Base-by-base conservation (phyloP, 495 filamentous ascomycete genomes). In the Cenococcum geophilum region DNA sequence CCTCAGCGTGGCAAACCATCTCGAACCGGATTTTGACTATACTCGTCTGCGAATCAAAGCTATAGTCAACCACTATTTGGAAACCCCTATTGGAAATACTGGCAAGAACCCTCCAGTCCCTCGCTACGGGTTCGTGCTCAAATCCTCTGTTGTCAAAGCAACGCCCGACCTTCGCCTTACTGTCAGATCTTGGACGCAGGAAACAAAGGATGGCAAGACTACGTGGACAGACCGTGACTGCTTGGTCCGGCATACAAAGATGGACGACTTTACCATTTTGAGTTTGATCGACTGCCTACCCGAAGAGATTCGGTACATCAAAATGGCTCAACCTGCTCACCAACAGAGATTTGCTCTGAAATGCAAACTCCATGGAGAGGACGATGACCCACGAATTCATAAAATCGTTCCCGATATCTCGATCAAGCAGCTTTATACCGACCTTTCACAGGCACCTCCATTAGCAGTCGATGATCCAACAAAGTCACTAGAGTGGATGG, bases 1-100 rank as follows among this genome's bases (percentile, higher is more conserved):
- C 6, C 67, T 83, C 0, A 70, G 63, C 10, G 50, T 78, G 0
- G 78, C 64, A 0, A 80, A 81, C 60, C 75, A 80, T 60, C 32
- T 71, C 0, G 63, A 68, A 16, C 1, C 9, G 4, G 53, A 64
- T n/a, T 60, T 61, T 55, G 66, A 66, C 27, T 4, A 4, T 3
- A 27, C 62, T 3, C 4, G 48, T 1, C 11, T 2, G 21, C 32
- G 4, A 9, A 66, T 66, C 20, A 66, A 66, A 27, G 22, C 45
- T 0, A 1, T 36, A 1, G 8, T 5, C 35, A 66, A 66, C 23
- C 3, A 0, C 2, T 66, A 58, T 47, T 22, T 66, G 4, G 1
- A 4, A 16, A 51, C 35, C 25, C 1, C 18, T 0, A 5, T 54
- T 4, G 16, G 16, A 16, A 11, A 21, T 6, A 25, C 27, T 9